phyloP scores from a whole-genome alignment of 116 monocot species.

The Thalassia testudinum region DNA sequence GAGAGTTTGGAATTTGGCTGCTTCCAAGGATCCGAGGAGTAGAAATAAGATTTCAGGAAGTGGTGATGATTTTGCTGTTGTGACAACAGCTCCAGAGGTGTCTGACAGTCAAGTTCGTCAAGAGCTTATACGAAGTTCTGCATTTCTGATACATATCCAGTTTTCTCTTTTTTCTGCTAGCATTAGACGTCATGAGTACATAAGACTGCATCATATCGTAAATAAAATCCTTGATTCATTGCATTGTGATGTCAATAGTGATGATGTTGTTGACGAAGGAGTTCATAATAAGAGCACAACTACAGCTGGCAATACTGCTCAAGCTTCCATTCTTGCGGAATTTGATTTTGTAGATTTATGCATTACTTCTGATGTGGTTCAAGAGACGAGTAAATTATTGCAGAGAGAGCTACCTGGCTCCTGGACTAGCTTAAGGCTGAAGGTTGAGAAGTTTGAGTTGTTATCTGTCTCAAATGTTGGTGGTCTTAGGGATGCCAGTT shows the following conservation, averaged over 20 bases:
- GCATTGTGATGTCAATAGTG: slow-evolving; percentile 1
- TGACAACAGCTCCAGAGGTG: slow-evolving; percentile 24
- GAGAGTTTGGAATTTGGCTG: slow-evolving; percentile 62
- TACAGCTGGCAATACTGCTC: slow-evolving; percentile 15
- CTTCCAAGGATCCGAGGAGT: slow-evolving; percentile 30
- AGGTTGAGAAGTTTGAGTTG: slow-evolving; percentile 58
- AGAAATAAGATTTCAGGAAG: slow-evolving; percentile 37
- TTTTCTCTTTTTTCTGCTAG: slow-evolving; percentile 27
- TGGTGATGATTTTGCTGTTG: slow-evolving; percentile 51
- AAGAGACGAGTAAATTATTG: slow-evolving; percentile 21
- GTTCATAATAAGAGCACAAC: slow-evolving; percentile 3
- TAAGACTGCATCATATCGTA: slow-evolving; percentile 28
- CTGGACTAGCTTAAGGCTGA: slow-evolving; percentile 57
- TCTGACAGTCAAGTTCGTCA: slow-evolving; percentile 43
- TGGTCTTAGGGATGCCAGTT: slow-evolving; percentile 31
- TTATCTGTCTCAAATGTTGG: slow-evolving; percentile 72
- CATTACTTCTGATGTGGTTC: slow-evolving; percentile 28
- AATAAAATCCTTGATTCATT: slow-evolving; percentile 19
- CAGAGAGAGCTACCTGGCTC: slow-evolving; percentile 71
- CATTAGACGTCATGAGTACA: slow-evolving; percentile 36
- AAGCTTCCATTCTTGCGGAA: slow-evolving; percentile 58
- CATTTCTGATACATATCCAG: slow-evolving; percentile 43
- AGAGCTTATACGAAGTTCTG: slow-evolving; percentile 68
- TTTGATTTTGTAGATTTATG: slow-evolving; percentile 45
- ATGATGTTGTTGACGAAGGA: neutral